A percentile compares a stretch with the other conserved stretches of the same genome.
phyloP scores from a whole-genome alignment of 345 rosid genomes.

The Salix purpurea region DNA sequence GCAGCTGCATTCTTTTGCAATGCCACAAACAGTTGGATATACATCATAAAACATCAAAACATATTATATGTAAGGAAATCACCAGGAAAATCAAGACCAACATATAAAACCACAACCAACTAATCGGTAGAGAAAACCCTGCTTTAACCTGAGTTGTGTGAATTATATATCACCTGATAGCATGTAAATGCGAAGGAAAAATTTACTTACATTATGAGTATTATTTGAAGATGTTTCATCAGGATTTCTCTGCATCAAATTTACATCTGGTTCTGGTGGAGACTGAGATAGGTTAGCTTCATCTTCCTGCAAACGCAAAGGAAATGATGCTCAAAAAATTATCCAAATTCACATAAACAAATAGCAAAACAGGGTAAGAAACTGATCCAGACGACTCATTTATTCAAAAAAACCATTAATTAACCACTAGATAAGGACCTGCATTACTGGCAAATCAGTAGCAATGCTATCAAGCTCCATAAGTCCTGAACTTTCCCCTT shows the following conservation, averaged over 20 bases:
- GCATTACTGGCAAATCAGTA: slow-evolving; percentile 41
- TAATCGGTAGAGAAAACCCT: neutral
- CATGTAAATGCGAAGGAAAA: neutral
- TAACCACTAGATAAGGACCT: slow-evolving; percentile 35
- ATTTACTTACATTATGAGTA: slow-evolving; percentile 26
- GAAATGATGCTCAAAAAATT: slow-evolving; percentile 3
- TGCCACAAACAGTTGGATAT: neutral
- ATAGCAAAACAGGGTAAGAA: neutral
- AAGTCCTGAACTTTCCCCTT: slow-evolving; percentile 47
- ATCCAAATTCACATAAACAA: neutral
- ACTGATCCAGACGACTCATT: neutral
- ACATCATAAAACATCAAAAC: neutral
- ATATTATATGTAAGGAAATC: neutral
- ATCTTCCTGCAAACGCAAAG: slow-evolving; percentile 23
- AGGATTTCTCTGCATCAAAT: slow-evolving; percentile 21
- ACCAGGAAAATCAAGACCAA: neutral
- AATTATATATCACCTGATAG: neutral
- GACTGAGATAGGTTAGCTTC: slow-evolving; percentile 28
- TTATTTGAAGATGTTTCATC: slow-evolving; percentile 23
- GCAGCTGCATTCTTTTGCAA: neutral
- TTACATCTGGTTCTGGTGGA: slow-evolving; percentile 30
- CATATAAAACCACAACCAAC: neutral
- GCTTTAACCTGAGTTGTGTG: neutral
- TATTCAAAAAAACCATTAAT: neutral
- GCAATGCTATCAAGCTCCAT: slow-evolving; percentile 39